Percentiles rank a stretch among this genome's conserved stretches.
These are phyloP conservation scores for Rhizopus arrhizus DNA, from an alignment of 371 early-diverging fungal genomes.

Conservation along the genomic window DNA sequence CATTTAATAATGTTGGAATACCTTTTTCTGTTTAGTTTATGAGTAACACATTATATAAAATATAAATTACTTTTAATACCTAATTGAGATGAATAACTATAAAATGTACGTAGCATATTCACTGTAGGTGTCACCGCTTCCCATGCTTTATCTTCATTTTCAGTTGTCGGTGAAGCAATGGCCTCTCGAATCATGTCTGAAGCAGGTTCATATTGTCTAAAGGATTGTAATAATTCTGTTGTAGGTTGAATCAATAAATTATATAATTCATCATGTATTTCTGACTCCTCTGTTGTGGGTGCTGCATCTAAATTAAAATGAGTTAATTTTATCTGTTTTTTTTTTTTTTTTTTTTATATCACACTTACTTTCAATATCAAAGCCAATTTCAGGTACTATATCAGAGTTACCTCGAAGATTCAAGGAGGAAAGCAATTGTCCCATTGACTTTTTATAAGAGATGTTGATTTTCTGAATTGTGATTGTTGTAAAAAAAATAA, in stretches of 20 bases:
- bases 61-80: conserved; percentile 44
- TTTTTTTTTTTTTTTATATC: conserved; percentile 13
- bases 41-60: not conserved
- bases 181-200: conserved; percentile 64
- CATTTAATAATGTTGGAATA: conserved; percentile 75
- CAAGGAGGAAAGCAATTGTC: conserved; percentile 46
- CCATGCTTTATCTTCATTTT: conserved; percentile 90
- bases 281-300: conserved; percentile 55
- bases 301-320: conserved; percentile 47
- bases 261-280: conserved; percentile 49
- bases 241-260: conserved; percentile 54
- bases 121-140: conserved; percentile 81
- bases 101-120: conserved; percentile 73
- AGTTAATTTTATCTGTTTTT: not conserved
- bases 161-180: conserved; percentile 77
- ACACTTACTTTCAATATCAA: conserved; percentile 55
- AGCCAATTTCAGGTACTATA: conserved; percentile 48
- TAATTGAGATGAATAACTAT: conserved; percentile 72
- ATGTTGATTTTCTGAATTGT: conserved; percentile 1
- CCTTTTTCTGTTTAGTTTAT: conserved; percentile 58
- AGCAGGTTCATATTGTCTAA: conserved; percentile 58
- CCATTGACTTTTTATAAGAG: conserved; percentile 32
- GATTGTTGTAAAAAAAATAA: conserved; percentile 5
- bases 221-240: conserved; percentile 44
- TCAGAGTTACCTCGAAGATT: conserved; percentile 40